Base-by-base conservation (phyloP, 441 rosid genomes). In the Erysimum cheiri region DNA sequence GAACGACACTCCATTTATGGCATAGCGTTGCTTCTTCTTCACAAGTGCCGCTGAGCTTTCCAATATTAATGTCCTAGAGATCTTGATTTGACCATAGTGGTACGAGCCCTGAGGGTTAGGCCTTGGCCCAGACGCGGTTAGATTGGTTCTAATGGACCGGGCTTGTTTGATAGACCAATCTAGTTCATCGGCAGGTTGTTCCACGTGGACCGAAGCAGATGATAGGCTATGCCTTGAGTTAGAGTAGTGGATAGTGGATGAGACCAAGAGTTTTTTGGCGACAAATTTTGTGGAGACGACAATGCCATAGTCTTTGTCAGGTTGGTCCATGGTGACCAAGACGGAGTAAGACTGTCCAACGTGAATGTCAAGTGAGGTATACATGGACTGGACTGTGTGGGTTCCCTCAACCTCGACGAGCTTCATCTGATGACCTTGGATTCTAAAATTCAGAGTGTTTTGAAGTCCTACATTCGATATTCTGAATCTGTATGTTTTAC, bases 51-150 rank as follows among this genome's bases (percentile, higher is more conserved):
- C 86, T 24, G 85, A 78, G 80, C 80, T 88, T 28, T 57, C 83
- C 29, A 88, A 79, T 82, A 73, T 81, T 59, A 88, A 60, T 4
- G 88, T 83, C 64, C 82, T 79, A 5, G 84, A 72, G 13, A 82
- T 67, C 64, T 85, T 86, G 39, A 86, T 74, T 15, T 22, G 72
- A 31, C 94, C 89, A 53, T 88, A 88, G 67, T 86, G 91, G 83
- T 88, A 86, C 14, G 91, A 88, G 5, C 94, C 94, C 4, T 88
- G 94, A 12, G 91, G 94, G 37, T 86, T 88, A 0, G 89, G 91
- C 70, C 91, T 84, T 15, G 91, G 91, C 24, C 94, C 94, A 4
- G 89, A 85, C 6, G 91, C 94, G 8, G 91, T 85, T 2, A 86
- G 74, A 47, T 88, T 88, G 10, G 91, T 86, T 79, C 94, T 88